Percentiles rank a stretch among this genome's conserved stretches.
Evolutionary conservation across 2,329 filamentous ascomycete genomes (phyloP).

Genomic region (Fusarium denticulatum): DNA sequence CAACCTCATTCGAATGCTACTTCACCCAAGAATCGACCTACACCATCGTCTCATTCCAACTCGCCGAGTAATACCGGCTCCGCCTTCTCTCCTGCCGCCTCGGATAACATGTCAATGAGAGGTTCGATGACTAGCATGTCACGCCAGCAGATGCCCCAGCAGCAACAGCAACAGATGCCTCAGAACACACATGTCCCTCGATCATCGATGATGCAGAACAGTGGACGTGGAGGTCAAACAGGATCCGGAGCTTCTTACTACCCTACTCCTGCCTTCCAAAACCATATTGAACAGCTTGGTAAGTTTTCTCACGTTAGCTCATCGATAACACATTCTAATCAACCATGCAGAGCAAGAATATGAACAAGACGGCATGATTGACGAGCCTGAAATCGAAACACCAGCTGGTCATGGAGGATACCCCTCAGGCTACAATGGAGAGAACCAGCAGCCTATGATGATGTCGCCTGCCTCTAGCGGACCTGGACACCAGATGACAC

Average conservation of each 20-base stretch:
- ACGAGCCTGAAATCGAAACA: conserved; percentile 79
- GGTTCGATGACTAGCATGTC: conserved; percentile 48
- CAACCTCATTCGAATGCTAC: conserved; percentile 65
- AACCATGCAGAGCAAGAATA: conserved; percentile 91
- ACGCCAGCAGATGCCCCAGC: conserved; percentile 47
- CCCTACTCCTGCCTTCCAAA: conserved; percentile 84
- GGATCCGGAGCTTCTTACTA: conserved; percentile 71
- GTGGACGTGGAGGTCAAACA: conserved; percentile 50
- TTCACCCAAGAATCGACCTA: conserved; percentile 79
- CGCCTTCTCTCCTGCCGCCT: conserved; percentile 55
- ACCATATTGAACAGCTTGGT: conserved; percentile 95
- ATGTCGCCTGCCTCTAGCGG: conserved; percentile 54
- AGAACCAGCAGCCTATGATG: conserved; percentile 55
- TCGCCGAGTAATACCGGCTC: conserved; percentile 64
- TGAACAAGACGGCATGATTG: conserved; percentile 88
- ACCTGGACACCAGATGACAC: conserved; percentile 50
- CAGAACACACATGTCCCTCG: conserved; percentile 38
- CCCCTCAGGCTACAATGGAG: conserved; percentile 62
- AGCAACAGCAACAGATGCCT: conserved; percentile 39
- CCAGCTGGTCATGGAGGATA: conserved; percentile 74
- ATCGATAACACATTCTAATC: conserved; percentile 71
- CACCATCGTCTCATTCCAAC: conserved; percentile 78
- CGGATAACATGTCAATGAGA: conserved; percentile 60
- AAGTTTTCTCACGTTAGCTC: conserved; percentile 63
- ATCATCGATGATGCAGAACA: conserved; percentile 51